Evolutionary conservation across 345 rosid genomes (phyloP), one percentile per base, ranked within the genome.

Genomic region (Citrus medica): DNA sequence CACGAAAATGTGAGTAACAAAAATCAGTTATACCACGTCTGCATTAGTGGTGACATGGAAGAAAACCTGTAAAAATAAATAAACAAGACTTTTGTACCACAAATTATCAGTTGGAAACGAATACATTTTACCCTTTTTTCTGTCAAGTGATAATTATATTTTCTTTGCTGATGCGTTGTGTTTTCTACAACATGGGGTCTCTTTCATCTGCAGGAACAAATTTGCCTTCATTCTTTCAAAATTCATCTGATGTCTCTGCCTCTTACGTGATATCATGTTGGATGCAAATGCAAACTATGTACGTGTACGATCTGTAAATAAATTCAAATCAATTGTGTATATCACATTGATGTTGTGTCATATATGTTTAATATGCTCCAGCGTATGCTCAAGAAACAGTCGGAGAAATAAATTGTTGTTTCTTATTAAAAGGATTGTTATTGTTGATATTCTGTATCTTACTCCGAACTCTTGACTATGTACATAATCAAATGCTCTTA

Each of bases 1-100:
- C 21, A 64, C 72, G 12, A 86, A 90, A 79, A 58, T 55, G 99
- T 94, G 82, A 92, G 97, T 85, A 70, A 69, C 22, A 63, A 55
- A 64, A 55, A 64, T 63, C 55, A 37, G 55, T 55, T 5, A 40
- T 51, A 56, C 46, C 19, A 24, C 58, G 40, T 69, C 37, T 16
- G 24, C 33, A 24, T 30, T 69, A n/a, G 10, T 42, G n/a, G 56
- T 70, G 33, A 27, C 25, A 71, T 73, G 37, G 40, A 14, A 35
- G 35, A 76, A 66, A 37, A 22, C 33, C 37, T 33, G 46, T 46
- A 13, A 46, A 46, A 9, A 13, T 35, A 42, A 38, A 62, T 40
- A 40, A 65, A 24, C 9, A 16, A 28, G 16, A 30, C 5, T n/a
- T 16, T 30, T 35, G 66, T 65, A 12, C 27, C 12, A 22, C 30